Conservation (phyloP, 345 rosid species). For the Populus davidiana region DNA sequence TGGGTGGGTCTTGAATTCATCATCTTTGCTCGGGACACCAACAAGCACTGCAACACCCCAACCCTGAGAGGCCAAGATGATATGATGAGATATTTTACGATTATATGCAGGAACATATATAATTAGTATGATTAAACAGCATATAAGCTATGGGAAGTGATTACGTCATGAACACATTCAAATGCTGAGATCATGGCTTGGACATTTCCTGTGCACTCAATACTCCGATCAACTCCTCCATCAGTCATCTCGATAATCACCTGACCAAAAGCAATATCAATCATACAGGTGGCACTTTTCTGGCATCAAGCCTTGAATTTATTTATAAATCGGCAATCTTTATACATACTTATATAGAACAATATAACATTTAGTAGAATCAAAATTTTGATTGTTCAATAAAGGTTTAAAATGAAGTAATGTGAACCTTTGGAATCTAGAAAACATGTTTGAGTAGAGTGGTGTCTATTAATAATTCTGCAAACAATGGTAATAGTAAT, state of each 20-base stretch:
- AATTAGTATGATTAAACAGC: neutral
- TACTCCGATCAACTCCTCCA: slow-evolving; percentile 45
- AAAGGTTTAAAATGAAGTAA: neutral
- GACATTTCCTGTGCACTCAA: slow-evolving; percentile 37
- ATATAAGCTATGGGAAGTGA: neutral
- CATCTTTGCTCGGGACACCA: slow-evolving; percentile 51
- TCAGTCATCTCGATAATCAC: slow-evolving; percentile 38
- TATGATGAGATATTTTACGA: neutral
- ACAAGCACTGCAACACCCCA: slow-evolving; percentile 59
- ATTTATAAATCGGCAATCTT: neutral
- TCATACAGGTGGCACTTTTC: neutral
- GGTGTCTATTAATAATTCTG: no score
- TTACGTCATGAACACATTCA: slow-evolving; percentile 41
- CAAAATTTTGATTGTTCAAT: neutral
- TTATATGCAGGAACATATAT: neutral
- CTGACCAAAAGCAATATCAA: slow-evolving; percentile 5
- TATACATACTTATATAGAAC: neutral
- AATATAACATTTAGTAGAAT: neutral
- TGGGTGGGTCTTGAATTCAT: slow-evolving; percentile 48
- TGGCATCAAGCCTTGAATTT: neutral
- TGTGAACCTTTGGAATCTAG: neutral
- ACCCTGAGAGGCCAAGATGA: slow-evolving; percentile 30
- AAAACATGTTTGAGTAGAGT: neutral
- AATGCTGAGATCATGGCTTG: slow-evolving; percentile 37
- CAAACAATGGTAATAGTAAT: no score